phyloP scores from a whole-genome alignment of 108 stramenopile genomes.

The Nitzschia sp. region DNA sequence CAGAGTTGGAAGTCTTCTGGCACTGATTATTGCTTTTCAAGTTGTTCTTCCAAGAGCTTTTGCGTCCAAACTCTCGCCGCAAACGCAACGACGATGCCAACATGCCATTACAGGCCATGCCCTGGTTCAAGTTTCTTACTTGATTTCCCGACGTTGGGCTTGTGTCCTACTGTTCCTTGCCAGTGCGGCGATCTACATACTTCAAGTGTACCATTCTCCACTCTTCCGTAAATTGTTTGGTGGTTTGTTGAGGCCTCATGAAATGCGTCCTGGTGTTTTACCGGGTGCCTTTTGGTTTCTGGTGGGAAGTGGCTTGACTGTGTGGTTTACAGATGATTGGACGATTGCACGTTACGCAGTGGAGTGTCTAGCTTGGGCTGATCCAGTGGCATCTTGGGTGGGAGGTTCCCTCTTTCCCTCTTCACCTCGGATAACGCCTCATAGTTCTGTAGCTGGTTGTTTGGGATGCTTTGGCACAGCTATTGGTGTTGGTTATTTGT shows the following conservation, averaged over 20 bases:
- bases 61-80: slow-evolving; percentile 7
- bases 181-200: slow-evolving; percentile 26
- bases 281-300: slow-evolving; percentile 70
- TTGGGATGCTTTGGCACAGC: slow-evolving; percentile 53
- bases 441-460: slow-evolving; percentile 46
- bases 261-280: slow-evolving; percentile 21
- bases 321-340: slow-evolving; percentile 19
- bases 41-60: slow-evolving; percentile 22
- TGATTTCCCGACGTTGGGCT: slow-evolving; percentile 35
- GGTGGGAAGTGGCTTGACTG: slow-evolving; percentile 41
- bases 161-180: slow-evolving; percentile 19
- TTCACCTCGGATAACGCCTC: slow-evolving; percentile 16
- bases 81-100: slow-evolving; percentile 52
- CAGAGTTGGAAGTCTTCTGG: slow-evolving; percentile 10
- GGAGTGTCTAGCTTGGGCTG: slow-evolving; percentile 53
- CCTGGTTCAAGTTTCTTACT: slow-evolving; percentile 47
- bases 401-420: slow-evolving; percentile 34
- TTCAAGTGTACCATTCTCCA: slow-evolving; percentile 22
- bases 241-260: slow-evolving; percentile 41
- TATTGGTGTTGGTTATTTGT: slow-evolving; percentile 28
- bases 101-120: slow-evolving; percentile 60
- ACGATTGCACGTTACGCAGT: slow-evolving; percentile 50
- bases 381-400: slow-evolving; percentile 66
- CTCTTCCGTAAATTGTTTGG: slow-evolving; percentile 40
- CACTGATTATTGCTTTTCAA: slow-evolving; percentile 41